Evolutionary conservation across 2,329 filamentous ascomycete genomes (phyloP), one percentile per base, ranked within the genome.

Genomic region (Colletotrichum viniferum): DNA sequence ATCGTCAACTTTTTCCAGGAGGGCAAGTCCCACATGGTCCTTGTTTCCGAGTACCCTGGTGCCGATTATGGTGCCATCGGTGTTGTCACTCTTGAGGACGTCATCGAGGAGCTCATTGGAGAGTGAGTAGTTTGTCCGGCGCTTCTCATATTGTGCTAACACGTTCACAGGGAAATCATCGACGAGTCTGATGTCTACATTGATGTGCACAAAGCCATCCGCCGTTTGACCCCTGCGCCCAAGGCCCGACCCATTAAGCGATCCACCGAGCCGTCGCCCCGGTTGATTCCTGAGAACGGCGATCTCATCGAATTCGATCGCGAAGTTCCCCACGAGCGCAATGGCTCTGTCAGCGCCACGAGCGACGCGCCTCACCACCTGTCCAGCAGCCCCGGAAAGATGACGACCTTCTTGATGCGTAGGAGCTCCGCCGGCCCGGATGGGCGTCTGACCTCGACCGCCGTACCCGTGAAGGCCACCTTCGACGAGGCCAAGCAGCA

Each of bases 1-100:
- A 98, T 99, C 81, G 95, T 99, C 86, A 99, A 99, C 86, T 99
- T 98, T 85, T 99, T 99, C 87, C 97, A 99, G 84, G 97, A 99
- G 87, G 97, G 97, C 80, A 99, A 99, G 84, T 98, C 96, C 2
- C 97, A 99, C 84, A 98, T 99, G 96, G 96, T 98, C 1, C 88
- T 99, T 32, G 97, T 98, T 10, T 98, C 96, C 0, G 95, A 98
- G 81, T 89, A 85, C 36, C 97, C 97, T 1, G 96, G 96, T n/a
- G 95, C 97, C 78, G 93, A 98, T 80, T 93, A 94, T 80, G 97
- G 97, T 61, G 96, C 96, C 7, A 88, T 98, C 14, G 97, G 97
- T 71, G 97, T 99, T 5, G 95, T 99, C 18, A 99, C 97, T 0
- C 87, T 99, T 3, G 97, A 99, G 83, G 97, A 99, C 84, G 97